These are phyloP conservation scores for Ustilago crameri DNA, from an alignment of 1,284 basidiomycete species.

Conservation along the genomic window DNA sequence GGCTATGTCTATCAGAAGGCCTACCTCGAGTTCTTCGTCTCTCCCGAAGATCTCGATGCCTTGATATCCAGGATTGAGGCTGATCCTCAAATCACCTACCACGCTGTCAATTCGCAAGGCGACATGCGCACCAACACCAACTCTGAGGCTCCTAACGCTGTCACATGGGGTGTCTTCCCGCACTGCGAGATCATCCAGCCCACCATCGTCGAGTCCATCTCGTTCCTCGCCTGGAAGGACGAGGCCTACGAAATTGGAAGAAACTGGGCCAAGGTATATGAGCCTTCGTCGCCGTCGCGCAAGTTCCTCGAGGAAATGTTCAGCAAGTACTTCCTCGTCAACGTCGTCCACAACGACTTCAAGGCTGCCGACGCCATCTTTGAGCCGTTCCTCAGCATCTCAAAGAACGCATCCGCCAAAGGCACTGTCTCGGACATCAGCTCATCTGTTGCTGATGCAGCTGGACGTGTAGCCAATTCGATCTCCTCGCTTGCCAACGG, in stretches of 20 bases:
- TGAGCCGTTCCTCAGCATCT: conserved; percentile 55
- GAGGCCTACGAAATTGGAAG: conserved; percentile 67
- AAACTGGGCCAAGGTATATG: conserved; percentile 65
- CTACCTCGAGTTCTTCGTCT: conserved; percentile 96
- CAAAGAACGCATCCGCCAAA: conserved; percentile 12
- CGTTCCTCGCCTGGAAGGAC: conserved; percentile 68
- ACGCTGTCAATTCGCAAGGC: conserved; percentile 84
- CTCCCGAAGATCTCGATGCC: conserved; percentile 77
- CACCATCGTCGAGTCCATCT: conserved; percentile 85
- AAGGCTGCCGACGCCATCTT: conserved; percentile 64
- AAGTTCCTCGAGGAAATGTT: conserved; percentile 60
- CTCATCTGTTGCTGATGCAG: conserved; percentile 25
- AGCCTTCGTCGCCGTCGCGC: conserved; percentile 47
- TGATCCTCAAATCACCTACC: conserved; percentile 92
- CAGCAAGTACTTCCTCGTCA: conserved; percentile 64
- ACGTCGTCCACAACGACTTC: conserved; percentile 67
- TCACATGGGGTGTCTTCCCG: conserved; percentile 99
- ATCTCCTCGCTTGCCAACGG: conserved; percentile 39
- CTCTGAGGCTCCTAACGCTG: conserved; percentile 93
- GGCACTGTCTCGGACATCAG: conserved; percentile 19
- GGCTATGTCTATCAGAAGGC: conserved; percentile 75
- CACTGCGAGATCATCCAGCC: conserved; percentile 91
- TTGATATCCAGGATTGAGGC: conserved; percentile 87
- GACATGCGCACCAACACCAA: conserved; percentile 92
- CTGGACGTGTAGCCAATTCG: conserved; percentile 14